Conservation (phyloP, 1,284 basidiomycete genomes). For the Leccinum pachyderme region DNA sequence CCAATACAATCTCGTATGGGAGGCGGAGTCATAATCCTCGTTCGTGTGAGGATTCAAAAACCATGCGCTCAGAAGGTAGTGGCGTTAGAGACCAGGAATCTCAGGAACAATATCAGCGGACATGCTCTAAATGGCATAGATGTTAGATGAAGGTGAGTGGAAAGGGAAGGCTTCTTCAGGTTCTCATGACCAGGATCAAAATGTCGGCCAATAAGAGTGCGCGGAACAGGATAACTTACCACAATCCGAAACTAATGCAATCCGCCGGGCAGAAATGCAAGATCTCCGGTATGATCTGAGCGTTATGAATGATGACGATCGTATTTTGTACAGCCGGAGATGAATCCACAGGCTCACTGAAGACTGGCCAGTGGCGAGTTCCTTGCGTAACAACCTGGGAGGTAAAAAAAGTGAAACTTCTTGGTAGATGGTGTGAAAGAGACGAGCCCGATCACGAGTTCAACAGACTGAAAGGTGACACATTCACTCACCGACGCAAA, state of each 20-base stretch:
- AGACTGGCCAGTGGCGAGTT: not conserved
- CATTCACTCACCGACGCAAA: not conserved
- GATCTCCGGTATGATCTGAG: not conserved
- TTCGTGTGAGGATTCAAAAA: not conserved
- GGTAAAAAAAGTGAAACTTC: not conserved
- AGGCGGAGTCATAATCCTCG: not conserved
- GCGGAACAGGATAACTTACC: not conserved
- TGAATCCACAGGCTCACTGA: not conserved
- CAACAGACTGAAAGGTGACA: not conserved
- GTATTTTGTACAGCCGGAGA: not conserved
- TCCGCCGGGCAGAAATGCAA: not conserved
- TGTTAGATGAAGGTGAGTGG: not conserved
- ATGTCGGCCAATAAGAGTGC: not conserved
- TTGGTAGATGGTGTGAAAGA: not conserved
- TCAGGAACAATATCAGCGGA: not conserved
- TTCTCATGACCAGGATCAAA: not conserved
- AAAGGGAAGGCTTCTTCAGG: not conserved
- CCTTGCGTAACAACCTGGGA: not conserved
- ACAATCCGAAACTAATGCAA: not conserved
- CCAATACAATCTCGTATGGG: not conserved
- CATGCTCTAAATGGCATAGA: not conserved
- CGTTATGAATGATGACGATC: not conserved
- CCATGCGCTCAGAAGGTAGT: not conserved
- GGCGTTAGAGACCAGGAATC: not conserved
- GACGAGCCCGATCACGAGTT: not conserved